These are phyloP conservation scores for Cryptococcus sp. DNA, from an alignment of 1,284 basidiomycete species.

Conservation along the genomic window DNA sequence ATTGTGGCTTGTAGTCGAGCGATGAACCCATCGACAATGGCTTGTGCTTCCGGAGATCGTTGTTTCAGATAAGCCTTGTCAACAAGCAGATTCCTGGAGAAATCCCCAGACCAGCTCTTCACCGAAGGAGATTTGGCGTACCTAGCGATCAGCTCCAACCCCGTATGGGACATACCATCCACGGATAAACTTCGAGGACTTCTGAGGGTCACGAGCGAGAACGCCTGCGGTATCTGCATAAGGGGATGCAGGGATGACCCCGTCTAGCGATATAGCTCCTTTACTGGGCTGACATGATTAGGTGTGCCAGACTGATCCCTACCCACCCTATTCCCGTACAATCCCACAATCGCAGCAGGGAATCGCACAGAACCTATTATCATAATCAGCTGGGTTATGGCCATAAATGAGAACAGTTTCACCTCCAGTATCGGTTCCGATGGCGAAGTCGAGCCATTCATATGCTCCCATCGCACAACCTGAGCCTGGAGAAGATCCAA, in stretches of 20 bases:
- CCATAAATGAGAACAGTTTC: constrained; percentile 42
- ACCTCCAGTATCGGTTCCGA: constrained; percentile 48
- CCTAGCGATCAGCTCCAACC: not conserved
- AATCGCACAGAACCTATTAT: constrained; percentile 48
- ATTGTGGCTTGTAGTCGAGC: constrained; percentile 19
- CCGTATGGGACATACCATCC: not conserved
- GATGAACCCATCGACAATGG: constrained; percentile 45
- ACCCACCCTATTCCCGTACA: constrained; percentile 39
- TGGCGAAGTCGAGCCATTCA: constrained; percentile 48
- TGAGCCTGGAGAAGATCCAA: constrained; percentile 48
- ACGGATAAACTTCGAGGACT: not conserved
- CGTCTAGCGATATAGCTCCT: constrained; percentile 44
- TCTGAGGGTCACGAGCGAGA: constrained; percentile 32
- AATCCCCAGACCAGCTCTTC: constrained; percentile 21
- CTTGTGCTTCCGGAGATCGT: constrained; percentile 14
- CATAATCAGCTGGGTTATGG: constrained; percentile 41
- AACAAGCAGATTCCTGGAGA: constrained; percentile 36
- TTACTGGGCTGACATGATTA: constrained; percentile 1
- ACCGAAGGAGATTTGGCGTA: not conserved
- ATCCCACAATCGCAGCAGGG: constrained; percentile 46
- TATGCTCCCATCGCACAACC: constrained; percentile 49
- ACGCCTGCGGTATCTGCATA: constrained; percentile 29
- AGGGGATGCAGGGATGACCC: constrained; percentile 47
- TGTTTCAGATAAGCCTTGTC: constrained; percentile 32
- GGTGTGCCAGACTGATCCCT: not conserved